phyloP scores from a whole-genome alignment of 2,329 filamentous ascomycete genomes.

The Eutypa lata region DNA sequence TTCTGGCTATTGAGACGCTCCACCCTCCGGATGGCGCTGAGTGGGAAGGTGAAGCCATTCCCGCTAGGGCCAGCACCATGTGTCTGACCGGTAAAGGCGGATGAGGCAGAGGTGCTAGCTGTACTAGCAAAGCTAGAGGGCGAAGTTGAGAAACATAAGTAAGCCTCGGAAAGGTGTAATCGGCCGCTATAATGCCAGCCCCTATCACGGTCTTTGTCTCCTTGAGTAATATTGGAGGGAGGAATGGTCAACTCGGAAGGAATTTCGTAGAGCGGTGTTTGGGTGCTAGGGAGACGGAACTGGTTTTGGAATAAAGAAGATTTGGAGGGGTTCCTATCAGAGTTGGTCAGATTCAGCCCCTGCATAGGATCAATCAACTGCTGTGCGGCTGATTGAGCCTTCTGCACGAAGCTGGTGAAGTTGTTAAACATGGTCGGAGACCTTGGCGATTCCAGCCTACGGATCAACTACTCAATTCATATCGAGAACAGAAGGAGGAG shows the following conservation, averaged over 20 bases:
- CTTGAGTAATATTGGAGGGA: constrained; percentile 64
- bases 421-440: constrained; percentile 51
- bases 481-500: constrained; percentile 14
- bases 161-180: constrained; percentile 90
- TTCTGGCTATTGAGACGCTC: constrained; percentile 91
- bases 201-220: constrained; percentile 67
- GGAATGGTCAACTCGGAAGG: constrained; percentile 90
- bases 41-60: constrained; percentile 91
- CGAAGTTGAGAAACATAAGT: constrained; percentile 94
- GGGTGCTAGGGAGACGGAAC: constrained; percentile 88
- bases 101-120: constrained; percentile 75
- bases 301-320: constrained; percentile 90
- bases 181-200: constrained; percentile 90
- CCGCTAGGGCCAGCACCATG: constrained; percentile 89
- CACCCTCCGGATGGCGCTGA: constrained; percentile 87
- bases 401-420: constrained; percentile 81
- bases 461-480: constrained; percentile 26
- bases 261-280: constrained; percentile 94
- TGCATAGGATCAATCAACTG: constrained; percentile 89
- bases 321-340: constrained; percentile 83
- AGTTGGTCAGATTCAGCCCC: constrained; percentile 67
- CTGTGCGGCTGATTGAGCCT: constrained; percentile 67
- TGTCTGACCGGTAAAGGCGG: constrained; percentile 86
- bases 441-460: constrained; percentile 24
- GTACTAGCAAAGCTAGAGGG: constrained; percentile 81